Evolutionary conservation across 441 rosid species (phyloP).

Genomic region (Brassica balearica): DNA sequence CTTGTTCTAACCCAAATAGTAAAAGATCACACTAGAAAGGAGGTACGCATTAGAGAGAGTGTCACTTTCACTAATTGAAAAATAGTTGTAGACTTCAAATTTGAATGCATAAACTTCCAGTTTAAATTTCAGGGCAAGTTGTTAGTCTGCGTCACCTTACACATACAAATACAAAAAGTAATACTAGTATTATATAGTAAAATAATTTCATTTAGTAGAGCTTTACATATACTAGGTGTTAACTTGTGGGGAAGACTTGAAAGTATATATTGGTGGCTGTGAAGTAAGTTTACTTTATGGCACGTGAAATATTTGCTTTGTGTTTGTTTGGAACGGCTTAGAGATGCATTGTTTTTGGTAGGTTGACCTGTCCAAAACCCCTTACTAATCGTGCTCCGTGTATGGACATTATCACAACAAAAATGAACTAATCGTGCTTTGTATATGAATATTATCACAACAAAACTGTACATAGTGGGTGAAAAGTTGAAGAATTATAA

Average conservation of each 20-base stretch:
- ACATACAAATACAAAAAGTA: not conserved
- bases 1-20: too few species aligned
- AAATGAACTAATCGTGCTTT: too few species aligned
- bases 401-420: too few species aligned
- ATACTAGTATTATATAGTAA: not conserved
- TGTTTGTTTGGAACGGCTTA: constrained; percentile 20
- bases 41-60: constrained; percentile 4
- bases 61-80: not conserved
- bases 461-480: too few species aligned
- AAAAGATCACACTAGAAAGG: too few species aligned
- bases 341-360: constrained; percentile 33
- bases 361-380: constrained; percentile 31
- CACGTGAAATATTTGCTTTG: constrained; percentile 40
- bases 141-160: constrained; percentile 16
- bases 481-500: too few species aligned
- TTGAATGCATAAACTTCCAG: not conserved
- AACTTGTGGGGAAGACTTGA: constrained; percentile 19
- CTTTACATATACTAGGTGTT: not conserved
- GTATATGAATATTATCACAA: too few species aligned
- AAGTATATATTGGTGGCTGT: constrained; percentile 32
- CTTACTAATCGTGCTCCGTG: not conserved
- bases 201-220: constrained; percentile 6
- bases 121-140: constrained; percentile 16
- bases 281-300: constrained; percentile 14
- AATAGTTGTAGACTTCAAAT: constrained; percentile 27